Conservation (phyloP, 352 stramenopile species). For the Aphanomyces astaci region DNA sequence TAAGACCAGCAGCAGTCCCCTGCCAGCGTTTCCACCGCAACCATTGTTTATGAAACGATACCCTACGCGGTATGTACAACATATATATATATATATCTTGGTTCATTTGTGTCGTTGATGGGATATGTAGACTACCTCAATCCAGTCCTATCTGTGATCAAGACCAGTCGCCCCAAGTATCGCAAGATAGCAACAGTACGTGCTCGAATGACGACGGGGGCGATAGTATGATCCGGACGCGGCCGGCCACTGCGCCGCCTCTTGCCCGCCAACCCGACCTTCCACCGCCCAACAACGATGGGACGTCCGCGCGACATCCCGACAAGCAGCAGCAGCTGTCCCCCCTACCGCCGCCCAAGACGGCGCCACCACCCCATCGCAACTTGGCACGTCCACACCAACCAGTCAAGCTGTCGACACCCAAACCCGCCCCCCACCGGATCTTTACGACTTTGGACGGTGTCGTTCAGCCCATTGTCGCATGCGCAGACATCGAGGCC, state of each 20-base stretch:
- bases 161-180: background rate
- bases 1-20: too few species aligned
- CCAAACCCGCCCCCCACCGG: conserved; percentile 23
- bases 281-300: background rate
- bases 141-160: background rate
- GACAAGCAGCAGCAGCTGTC: background rate
- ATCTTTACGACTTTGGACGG: conserved; percentile 54
- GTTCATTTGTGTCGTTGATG: too few species aligned
- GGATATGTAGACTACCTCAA: too few species aligned
- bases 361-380: background rate
- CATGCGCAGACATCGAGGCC: conserved; percentile 42
- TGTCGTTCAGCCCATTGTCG: conserved; percentile 51
- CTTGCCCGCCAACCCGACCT: background rate
- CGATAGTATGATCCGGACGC: background rate
- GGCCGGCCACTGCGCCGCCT: background rate
- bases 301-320: background rate
- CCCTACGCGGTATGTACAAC: background rate
- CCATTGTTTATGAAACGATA: conserved; percentile 35
- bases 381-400: background rate
- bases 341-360: background rate
- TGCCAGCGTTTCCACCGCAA: conserved; percentile 46
- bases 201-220: background rate
- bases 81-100: too few species aligned
- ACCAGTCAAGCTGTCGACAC: background rate
- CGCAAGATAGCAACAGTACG: background rate